These are phyloP conservation scores for Podospora pseudocomata DNA, from an alignment of 495 filamentous ascomycete species.

Conservation along the genomic window DNA sequence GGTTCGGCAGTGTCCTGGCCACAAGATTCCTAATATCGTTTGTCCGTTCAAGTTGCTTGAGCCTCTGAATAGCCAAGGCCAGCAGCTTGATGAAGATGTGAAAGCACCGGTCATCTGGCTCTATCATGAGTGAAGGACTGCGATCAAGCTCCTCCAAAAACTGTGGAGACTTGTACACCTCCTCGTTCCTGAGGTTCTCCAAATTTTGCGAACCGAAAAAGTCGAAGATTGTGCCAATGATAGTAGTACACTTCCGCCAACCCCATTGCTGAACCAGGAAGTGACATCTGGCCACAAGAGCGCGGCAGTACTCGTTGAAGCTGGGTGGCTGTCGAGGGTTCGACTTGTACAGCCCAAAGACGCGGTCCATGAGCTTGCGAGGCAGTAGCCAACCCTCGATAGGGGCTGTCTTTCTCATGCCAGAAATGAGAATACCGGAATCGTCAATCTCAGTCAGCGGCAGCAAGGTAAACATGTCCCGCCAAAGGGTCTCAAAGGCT, in stretches of 20 bases:
- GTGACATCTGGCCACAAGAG: slow-evolving; percentile 71
- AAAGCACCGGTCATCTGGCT: slow-evolving; percentile 77
- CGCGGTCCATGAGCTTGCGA: slow-evolving; percentile 59
- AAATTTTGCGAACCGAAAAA: slow-evolving; percentile 80
- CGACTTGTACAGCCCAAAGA: slow-evolving; percentile 61
- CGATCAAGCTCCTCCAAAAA: slow-evolving; percentile 73
- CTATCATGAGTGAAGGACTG: slow-evolving; percentile 57
- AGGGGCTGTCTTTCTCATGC: slow-evolving; percentile 49
- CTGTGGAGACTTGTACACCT: slow-evolving; percentile 66
- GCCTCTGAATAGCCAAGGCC: slow-evolving; percentile 61
- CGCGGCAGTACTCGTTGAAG: slow-evolving; percentile 78
- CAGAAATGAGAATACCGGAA: slow-evolving; percentile 56
- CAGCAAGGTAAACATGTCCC: slow-evolving; percentile 65
- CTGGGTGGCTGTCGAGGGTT: slow-evolving; percentile 56
- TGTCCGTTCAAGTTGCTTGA: slow-evolving; percentile 54
- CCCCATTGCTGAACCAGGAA: slow-evolving; percentile 77
- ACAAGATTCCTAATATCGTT: slow-evolving; percentile 76
- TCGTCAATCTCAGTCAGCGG: slow-evolving; percentile 75
- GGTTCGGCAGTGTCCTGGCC: slow-evolving; percentile 80
- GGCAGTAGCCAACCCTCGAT: slow-evolving; percentile 72
- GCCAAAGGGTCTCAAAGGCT: slow-evolving; percentile 68
- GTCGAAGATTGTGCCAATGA: slow-evolving; percentile 80
- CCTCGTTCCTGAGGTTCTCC: slow-evolving; percentile 71
- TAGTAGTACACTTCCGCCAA: slow-evolving; percentile 74
- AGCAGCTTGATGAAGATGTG: slow-evolving; percentile 89